Conservation (phyloP, 169 alveolate species). For the Plasmodium fragile region DNA sequence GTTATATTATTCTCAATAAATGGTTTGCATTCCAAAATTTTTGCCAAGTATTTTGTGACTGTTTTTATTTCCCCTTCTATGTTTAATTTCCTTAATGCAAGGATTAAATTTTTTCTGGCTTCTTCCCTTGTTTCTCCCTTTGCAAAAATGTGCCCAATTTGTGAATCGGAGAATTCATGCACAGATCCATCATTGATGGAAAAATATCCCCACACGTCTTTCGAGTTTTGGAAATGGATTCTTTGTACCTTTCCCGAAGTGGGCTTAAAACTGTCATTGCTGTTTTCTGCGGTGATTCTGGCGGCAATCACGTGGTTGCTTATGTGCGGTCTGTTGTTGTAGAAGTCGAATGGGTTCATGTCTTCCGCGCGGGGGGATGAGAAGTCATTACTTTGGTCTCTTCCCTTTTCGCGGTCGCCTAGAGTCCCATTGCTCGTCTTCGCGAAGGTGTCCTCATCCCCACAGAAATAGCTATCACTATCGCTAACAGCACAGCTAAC, state of each 20-base stretch:
- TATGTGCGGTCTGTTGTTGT: constrained; percentile 45
- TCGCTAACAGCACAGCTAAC: background rate
- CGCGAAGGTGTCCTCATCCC: background rate
- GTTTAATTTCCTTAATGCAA: constrained; percentile 83
- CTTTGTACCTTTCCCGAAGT: constrained; percentile 86
- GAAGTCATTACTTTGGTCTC: background rate
- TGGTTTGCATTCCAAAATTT: constrained; percentile 83
- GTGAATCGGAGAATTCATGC: constrained; percentile 92
- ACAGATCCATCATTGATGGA: constrained; percentile 88
- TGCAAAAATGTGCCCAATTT: constrained; percentile 92
- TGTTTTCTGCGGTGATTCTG: constrained; percentile 91
- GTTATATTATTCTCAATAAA: constrained; percentile 78
- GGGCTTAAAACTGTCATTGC: constrained; percentile 91
- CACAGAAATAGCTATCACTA: too few species aligned
- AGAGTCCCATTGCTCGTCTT: too few species aligned
- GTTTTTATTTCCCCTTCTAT: constrained; percentile 88
- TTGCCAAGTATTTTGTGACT: constrained; percentile 81
- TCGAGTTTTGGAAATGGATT: constrained; percentile 82
- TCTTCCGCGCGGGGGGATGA: background rate
- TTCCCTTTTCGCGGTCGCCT: background rate
- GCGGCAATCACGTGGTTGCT: constrained; percentile 87
- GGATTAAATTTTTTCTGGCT: constrained; percentile 83
- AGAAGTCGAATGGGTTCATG: constrained; percentile 61
- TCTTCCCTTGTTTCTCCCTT: constrained; percentile 86
- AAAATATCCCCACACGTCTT: constrained; percentile 89